Evolutionary conservation across 352 stramenopile species (phyloP).

Genomic region (Pythium periplocum): DNA sequence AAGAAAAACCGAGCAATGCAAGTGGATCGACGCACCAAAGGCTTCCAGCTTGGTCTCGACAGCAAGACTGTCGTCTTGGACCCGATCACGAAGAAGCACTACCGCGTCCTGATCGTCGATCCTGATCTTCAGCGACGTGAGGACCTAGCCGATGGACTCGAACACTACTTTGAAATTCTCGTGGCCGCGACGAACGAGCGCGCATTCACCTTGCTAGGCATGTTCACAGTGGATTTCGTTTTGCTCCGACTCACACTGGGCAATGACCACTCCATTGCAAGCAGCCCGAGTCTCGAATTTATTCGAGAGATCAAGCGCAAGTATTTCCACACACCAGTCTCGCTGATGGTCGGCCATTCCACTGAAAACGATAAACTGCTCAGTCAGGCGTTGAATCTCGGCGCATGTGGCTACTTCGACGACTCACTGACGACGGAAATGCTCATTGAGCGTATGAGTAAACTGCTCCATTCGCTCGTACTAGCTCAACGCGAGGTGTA

Average conservation of each 20-base stretch:
- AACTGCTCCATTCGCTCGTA: constrained; percentile 50
- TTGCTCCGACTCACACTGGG: constrained; percentile 43
- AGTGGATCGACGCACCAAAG: constrained; percentile 56
- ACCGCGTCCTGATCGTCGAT: constrained; percentile 61
- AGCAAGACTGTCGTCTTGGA: constrained; percentile 40
- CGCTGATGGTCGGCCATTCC: constrained; percentile 27
- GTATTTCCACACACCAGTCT: constrained; percentile 46
- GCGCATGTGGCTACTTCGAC: constrained; percentile 63
- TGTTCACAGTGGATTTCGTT: constrained; percentile 67
- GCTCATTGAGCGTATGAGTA: constrained; percentile 39
- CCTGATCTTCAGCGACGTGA: constrained; percentile 57
- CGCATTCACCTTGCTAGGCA: constrained; percentile 44
- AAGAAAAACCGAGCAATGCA: constrained; percentile 78
- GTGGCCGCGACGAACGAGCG: constrained; percentile 59
- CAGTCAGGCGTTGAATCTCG: constrained; percentile 38
- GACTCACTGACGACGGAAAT: constrained; percentile 25
- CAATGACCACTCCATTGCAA: constrained; percentile 47
- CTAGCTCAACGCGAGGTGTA: constrained; percentile 45
- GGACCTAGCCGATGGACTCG: constrained; percentile 53
- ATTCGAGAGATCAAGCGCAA: constrained; percentile 52
- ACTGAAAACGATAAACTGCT: constrained; percentile 37
- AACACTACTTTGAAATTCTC: constrained; percentile 63
- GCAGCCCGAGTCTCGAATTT: constrained; percentile 46
- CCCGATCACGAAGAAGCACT: constrained; percentile 51
- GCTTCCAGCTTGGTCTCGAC: constrained; percentile 50